Evolutionary conservation across 228 moss, liverwort and hornwort genomes (phyloP), one percentile per base, ranked within the genome.

Genomic region (Sphagnum fallax): DNA sequence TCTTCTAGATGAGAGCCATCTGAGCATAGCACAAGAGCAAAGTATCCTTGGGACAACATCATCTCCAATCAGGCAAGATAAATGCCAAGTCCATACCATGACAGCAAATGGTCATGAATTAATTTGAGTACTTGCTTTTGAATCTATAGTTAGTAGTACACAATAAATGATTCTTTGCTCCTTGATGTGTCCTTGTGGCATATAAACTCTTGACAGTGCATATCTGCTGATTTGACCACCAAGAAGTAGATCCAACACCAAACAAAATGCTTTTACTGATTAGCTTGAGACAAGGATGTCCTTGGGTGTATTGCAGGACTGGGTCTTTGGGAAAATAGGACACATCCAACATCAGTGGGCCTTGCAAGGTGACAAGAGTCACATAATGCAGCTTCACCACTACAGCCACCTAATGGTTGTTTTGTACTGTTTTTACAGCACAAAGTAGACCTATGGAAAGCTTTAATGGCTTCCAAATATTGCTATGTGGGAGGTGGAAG

Each of bases 1-100:
- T 64, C 83, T 88, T 52, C 57, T 90, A 52, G 84, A 86, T 77
- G 73, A 80, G n/a, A 79, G 69, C 63, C 59, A 74, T 74, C 73
- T 79, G 6, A 70, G 82, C 75, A 62, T 71, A 68, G 92, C 88
- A 60, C 16, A 8, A 12, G 9, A 55, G 12, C 55, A 55, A 12
- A 12, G 55, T 8, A 2, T 12, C 55, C 12, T 12, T 55, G 55
- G 9, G 9, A 12, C 12, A 12, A 55, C 55, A 55, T 55, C 55
- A 55, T 55, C 55, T 8, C 55, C 55, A 8, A 12, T 55, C 55
- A 55, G 55, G 55, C 12, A 55, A 55, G 8, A 4, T 55, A 55
- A 4, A 12, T 8, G 55, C 55, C 4, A 32, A 32, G 32, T 12
- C 55, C 55, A 12, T 55, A 3, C 55, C 4, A 8, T 8, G 55